These are phyloP conservation scores for Penicillium capsulatum DNA, from an alignment of 2,329 filamentous ascomycete species.

Conservation along the genomic window DNA sequence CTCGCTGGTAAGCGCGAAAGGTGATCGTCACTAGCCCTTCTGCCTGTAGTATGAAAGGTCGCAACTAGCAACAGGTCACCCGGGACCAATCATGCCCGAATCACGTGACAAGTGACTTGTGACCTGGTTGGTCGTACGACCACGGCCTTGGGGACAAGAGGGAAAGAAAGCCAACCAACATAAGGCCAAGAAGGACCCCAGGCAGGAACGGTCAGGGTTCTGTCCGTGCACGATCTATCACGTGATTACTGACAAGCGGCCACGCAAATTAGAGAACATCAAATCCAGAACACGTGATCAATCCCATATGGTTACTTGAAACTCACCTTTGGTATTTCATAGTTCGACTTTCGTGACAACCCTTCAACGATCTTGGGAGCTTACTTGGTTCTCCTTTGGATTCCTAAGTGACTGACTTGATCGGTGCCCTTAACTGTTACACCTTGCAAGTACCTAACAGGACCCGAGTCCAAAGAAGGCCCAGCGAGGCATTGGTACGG, in stretches of 20 bases:
- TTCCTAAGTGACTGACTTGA: too few species aligned
- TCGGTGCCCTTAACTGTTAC: too few species aligned
- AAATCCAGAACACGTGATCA: background rate
- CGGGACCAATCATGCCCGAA: background rate
- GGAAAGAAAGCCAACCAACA: background rate
- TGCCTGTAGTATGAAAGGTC: background rate
- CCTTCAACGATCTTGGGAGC: background rate
- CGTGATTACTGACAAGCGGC: background rate
- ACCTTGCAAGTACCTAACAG: too few species aligned
- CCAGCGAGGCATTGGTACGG: too few species aligned
- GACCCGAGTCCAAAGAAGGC: too few species aligned
- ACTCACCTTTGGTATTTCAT: too few species aligned
- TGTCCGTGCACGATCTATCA: background rate
- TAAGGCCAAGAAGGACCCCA: background rate
- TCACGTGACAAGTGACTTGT: background rate
- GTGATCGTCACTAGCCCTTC: constrained; percentile 9
- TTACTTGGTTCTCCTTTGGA: background rate
- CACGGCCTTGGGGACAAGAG: background rate
- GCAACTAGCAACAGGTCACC: background rate
- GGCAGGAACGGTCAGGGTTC: background rate
- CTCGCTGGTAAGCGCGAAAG: constrained; percentile 11
- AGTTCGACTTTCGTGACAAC: background rate
- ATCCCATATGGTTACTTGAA: background rate
- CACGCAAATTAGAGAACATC: background rate
- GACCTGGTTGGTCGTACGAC: background rate